phyloP scores from a whole-genome alignment of 2,329 filamentous ascomycete species.

The Eutypella sp. region DNA sequence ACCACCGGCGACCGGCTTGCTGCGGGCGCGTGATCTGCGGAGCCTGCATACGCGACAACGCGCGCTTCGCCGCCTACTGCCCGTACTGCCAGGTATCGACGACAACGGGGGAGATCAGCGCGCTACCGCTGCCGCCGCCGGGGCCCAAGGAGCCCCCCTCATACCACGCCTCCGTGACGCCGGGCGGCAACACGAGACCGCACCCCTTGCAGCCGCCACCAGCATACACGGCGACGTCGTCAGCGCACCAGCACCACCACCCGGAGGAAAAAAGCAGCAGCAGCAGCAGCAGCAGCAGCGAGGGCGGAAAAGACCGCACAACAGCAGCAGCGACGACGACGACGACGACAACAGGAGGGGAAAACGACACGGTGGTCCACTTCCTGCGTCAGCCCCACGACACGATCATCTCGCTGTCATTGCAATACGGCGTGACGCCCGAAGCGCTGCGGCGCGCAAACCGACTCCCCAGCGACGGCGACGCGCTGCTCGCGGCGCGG shows the following conservation, averaged over 20 bases:
- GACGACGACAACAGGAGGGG: conserved; percentile 27
- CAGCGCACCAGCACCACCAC: conserved; percentile 7
- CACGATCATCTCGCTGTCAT: conserved; percentile 60
- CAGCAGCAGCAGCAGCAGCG: conserved; percentile 4
- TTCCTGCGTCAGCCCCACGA: conserved; percentile 69
- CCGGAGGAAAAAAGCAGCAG: background rate
- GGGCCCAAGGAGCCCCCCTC: conserved; percentile 64
- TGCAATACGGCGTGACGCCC: conserved; percentile 66
- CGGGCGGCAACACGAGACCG: conserved; percentile 9
- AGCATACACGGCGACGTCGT: conserved; percentile 30
- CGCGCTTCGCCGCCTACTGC: conserved; percentile 61
- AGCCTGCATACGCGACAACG: conserved; percentile 61
- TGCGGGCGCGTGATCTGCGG: conserved; percentile 69
- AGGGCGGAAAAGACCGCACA: conserved; percentile 11
- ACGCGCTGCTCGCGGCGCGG: conserved; percentile 63
- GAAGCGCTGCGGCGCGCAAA: conserved; percentile 60
- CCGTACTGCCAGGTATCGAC: conserved; percentile 72
- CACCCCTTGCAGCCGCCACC: conserved; percentile 29
- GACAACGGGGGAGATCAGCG: conserved; percentile 46
- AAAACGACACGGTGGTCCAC: conserved; percentile 67
- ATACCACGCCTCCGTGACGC: conserved; percentile 45
- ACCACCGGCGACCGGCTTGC: conserved; percentile 60
- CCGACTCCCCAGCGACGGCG: conserved; percentile 65
- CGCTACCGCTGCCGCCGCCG: conserved; percentile 52
- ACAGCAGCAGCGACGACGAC: conserved; percentile 6